phyloP scores from a whole-genome alignment of 805 yeast species.

The Starmerella tilneyi region DNA sequence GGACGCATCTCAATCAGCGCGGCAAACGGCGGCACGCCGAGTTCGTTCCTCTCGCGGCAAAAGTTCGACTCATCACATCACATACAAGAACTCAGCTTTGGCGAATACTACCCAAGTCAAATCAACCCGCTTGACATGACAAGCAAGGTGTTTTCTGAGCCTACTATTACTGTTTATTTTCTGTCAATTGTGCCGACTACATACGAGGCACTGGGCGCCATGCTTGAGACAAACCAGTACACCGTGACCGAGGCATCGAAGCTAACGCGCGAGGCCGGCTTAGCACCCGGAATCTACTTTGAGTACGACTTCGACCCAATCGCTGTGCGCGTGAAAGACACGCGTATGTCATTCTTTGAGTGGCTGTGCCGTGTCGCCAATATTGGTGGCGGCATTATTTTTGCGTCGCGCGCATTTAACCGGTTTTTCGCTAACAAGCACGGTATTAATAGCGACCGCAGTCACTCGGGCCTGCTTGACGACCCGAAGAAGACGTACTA shows the following conservation, averaged over 20 bases:
- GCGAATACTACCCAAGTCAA: constrained; percentile 76
- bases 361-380: constrained; percentile 72
- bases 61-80: constrained; percentile 71
- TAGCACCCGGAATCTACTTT: constrained; percentile 68
- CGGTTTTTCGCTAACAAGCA: not conserved
- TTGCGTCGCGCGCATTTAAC: constrained; percentile 11
- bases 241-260: constrained; percentile 33
- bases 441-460: constrained; percentile 1
- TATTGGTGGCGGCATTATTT: constrained; percentile 66
- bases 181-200: constrained; percentile 76
- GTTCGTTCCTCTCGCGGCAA: not conserved
- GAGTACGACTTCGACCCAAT: constrained; percentile 85
- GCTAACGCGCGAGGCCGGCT: constrained; percentile 7
- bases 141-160: constrained; percentile 41
- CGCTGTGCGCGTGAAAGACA: constrained; percentile 55
- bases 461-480: constrained; percentile 14
- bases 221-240: constrained; percentile 75
- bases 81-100: constrained; percentile 80
- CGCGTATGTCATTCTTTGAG: constrained; percentile 63
- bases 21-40: not conserved
- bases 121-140: constrained; percentile 81
- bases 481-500: not conserved
- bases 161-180: constrained; percentile 49
- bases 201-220: constrained; percentile 51
- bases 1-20: constrained; percentile 70